Conservation (phyloP, 441 rosid species). For the Pelargonium fulgidum region DNA sequence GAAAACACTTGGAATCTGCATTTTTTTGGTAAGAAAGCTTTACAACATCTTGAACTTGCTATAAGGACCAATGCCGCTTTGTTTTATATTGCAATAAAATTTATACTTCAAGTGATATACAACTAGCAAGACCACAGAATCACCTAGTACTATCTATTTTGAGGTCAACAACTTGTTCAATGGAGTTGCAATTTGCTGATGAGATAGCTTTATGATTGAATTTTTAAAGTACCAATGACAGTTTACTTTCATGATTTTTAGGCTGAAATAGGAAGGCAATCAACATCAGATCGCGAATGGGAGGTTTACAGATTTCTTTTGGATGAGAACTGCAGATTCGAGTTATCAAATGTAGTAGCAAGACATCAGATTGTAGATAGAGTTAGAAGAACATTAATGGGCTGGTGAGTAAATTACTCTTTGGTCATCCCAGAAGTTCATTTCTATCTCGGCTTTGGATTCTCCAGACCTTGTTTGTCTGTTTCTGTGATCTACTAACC, state of each 20-base stretch:
- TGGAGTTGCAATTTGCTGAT: no score
- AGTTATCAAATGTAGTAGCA: slow-evolving; percentile 27
- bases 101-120: no score
- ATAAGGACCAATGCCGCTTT: no score
- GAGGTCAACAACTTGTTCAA: no score
- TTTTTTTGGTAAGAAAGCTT: slow-evolving; percentile 58
- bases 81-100: no score
- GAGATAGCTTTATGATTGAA: not conserved
- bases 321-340: slow-evolving; percentile 45
- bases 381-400: slow-evolving; percentile 74
- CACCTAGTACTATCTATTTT: not conserved
- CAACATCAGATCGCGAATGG: slow-evolving; percentile 54
- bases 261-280: slow-evolving; percentile 72
- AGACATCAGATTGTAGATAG: slow-evolving; percentile 52
- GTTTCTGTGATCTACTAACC: no score
- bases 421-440: no score
- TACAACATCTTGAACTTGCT: not conserved
- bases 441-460: no score
- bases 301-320: slow-evolving; percentile 74
- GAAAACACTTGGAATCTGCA: slow-evolving; percentile 62
- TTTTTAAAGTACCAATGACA: not conserved
- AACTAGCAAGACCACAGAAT: no score
- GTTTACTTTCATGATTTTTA: slow-evolving; percentile 18
- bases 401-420: slow-evolving; percentile 39
- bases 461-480: no score